Conservation (phyloP, 2,329 filamentous ascomycete species). For the Cladophialophora immunda region DNA sequence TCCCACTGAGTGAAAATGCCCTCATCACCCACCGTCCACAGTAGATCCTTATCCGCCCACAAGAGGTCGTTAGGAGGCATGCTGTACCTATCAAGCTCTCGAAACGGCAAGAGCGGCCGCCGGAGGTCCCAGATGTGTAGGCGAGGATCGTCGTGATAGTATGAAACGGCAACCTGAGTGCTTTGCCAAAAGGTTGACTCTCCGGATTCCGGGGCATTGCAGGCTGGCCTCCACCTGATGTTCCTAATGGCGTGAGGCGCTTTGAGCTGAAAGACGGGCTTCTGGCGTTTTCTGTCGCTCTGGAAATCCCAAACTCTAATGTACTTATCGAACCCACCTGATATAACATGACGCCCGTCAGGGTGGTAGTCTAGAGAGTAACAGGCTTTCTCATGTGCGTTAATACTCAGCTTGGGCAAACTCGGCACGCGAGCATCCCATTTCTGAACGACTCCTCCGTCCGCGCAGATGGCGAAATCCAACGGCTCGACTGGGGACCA, state of each 20-base stretch:
- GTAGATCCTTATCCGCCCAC: slow-evolving; percentile 69
- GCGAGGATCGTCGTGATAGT: slow-evolving; percentile 67
- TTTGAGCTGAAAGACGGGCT: slow-evolving; percentile 65
- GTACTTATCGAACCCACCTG: slow-evolving; percentile 68
- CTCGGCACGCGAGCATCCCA: slow-evolving; percentile 70
- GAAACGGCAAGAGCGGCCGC: slow-evolving; percentile 68
- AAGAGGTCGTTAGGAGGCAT: slow-evolving; percentile 67
- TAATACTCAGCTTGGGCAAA: slow-evolving; percentile 66
- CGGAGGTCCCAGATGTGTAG: slow-evolving; percentile 73
- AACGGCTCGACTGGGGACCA: slow-evolving; percentile 68
- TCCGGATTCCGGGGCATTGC: slow-evolving; percentile 61
- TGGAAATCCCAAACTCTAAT: slow-evolving; percentile 73
- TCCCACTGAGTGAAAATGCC: slow-evolving; percentile 71
- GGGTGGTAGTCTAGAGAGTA: slow-evolving; percentile 73
- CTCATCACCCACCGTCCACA: slow-evolving; percentile 71
- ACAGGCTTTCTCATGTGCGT: slow-evolving; percentile 68
- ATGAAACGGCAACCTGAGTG: slow-evolving; percentile 69
- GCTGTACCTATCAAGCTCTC: slow-evolving; percentile 66
- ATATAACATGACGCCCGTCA: slow-evolving; percentile 70
- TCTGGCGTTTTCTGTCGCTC: slow-evolving; percentile 64
- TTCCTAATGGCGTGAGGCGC: slow-evolving; percentile 70
- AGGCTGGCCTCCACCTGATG: slow-evolving; percentile 69
- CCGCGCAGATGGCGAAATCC: slow-evolving; percentile 70
- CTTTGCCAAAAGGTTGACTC: slow-evolving; percentile 65
- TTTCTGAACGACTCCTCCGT: slow-evolving; percentile 69